phyloP scores from a whole-genome alignment of 169 alveolate species.

The Babesia gibsoni region DNA sequence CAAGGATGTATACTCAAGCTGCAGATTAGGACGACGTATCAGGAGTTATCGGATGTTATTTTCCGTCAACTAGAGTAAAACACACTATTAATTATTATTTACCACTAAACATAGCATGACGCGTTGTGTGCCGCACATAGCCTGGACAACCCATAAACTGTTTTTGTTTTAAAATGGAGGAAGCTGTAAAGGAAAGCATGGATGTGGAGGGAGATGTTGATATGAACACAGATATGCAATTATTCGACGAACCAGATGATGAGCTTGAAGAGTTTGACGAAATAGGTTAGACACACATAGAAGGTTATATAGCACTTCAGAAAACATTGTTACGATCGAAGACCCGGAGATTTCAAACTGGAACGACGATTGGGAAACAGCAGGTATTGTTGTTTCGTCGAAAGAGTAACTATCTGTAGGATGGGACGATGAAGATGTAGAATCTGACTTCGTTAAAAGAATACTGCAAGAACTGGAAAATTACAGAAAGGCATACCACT shows the following conservation, averaged over 20 bases:
- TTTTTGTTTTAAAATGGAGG: constrained; percentile 1
- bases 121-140: background rate
- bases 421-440: constrained; percentile 71
- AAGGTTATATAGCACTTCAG: constrained; percentile 1
- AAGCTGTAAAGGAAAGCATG: background rate
- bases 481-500: constrained; percentile 37
- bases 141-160: background rate
- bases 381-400: constrained; percentile 21
- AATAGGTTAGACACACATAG: constrained; percentile 29
- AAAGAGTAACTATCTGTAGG: constrained; percentile 2
- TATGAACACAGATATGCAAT: constrained; percentile 38
- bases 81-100: background rate
- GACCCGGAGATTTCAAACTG: constrained; percentile 65
- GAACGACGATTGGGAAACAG: constrained; percentile 69
- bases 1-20: constrained; percentile 55
- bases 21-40: constrained; percentile 28
- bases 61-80: constrained; percentile 43
- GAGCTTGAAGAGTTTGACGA: constrained; percentile 67
- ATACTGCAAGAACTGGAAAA: constrained; percentile 64
- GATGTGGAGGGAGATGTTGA: constrained; percentile 39
- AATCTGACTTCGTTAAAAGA: constrained; percentile 54
- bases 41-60: constrained; percentile 9
- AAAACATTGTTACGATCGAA: constrained; percentile 55
- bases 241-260: constrained; percentile 65
- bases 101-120: background rate